Evolutionary conservation across 371 early-diverging fungal genomes (phyloP).

Genomic region (Parasitella parasitica): DNA sequence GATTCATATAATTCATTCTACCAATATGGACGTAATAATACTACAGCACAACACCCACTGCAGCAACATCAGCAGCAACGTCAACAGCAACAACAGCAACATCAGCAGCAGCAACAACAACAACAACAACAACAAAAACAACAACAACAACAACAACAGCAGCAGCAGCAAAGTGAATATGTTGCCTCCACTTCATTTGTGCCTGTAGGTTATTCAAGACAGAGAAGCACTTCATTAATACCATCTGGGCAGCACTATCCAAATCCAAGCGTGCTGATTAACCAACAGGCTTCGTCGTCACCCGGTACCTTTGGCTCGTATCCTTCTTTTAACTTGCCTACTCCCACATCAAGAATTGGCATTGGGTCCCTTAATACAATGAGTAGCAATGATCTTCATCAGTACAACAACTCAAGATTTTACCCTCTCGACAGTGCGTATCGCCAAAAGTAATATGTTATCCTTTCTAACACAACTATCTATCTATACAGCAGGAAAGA

Average conservation of each 20-base stretch:
- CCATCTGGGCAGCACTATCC: conserved; percentile 7
- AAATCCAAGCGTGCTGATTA: neutral
- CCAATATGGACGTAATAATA: neutral
- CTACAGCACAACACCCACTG: neutral
- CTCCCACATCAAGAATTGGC: conserved; percentile 4
- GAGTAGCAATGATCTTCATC: conserved; percentile 1
- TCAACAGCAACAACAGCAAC: conserved; percentile 1
- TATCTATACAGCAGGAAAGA: conserved; percentile 20
- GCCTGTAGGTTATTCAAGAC: conserved; percentile 24
- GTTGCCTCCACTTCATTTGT: neutral
- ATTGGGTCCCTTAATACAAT: neutral
- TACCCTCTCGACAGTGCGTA: conserved; percentile 15
- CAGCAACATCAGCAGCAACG: neutral
- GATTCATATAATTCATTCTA: neutral
- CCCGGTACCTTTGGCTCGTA: neutral
- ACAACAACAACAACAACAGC: neutral
- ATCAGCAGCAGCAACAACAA: neutral
- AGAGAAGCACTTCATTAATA: conserved; percentile 23
- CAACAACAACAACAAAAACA: conserved; percentile 1
- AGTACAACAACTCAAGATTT: neutral
- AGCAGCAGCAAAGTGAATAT: neutral
- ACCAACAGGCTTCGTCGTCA: neutral
- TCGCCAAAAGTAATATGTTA: neutral
- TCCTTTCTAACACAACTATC: neutral
- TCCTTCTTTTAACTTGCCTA: neutral